Evolutionary conservation across 805 yeast genomes (phyloP).

Genomic region (Saturnispora bothae): DNA sequence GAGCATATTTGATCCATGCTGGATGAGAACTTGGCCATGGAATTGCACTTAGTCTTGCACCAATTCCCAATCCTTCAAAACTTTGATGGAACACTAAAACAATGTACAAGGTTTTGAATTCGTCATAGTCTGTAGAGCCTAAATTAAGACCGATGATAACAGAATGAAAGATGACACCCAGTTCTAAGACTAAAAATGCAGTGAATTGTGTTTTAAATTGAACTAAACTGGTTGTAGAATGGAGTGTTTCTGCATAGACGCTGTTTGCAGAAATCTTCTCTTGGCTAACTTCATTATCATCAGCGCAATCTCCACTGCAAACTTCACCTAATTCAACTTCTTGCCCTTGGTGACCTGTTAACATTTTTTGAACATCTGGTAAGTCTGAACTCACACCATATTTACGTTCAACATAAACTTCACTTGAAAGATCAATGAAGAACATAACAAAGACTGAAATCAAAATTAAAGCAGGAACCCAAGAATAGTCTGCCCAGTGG

Average conservation of each 20-base stretch:
- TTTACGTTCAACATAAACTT: conserved; percentile 29
- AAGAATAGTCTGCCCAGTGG: conserved; percentile 36
- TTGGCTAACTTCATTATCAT: background rate
- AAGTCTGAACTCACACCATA: conserved; percentile 12
- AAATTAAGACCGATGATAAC: conserved; percentile 66
- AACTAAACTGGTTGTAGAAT: conserved; percentile 4
- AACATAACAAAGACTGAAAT: conserved; percentile 36
- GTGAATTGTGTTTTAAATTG: conserved; percentile 13
- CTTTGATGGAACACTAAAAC: conserved; percentile 61
- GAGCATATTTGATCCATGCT: conserved; percentile 30
- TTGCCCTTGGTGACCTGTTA: conserved; percentile 22
- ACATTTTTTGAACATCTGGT: conserved; percentile 13
- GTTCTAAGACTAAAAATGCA: conserved; percentile 34
- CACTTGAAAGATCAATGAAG: conserved; percentile 35
- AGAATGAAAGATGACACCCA: conserved; percentile 72
- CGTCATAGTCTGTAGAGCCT: conserved; percentile 57
- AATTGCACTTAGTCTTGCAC: conserved; percentile 55
- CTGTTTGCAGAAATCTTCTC: conserved; percentile 1
- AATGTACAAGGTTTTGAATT: conserved; percentile 55
- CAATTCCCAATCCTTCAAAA: conserved; percentile 78
- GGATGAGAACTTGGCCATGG: conserved; percentile 27
- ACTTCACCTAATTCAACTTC: conserved; percentile 12
- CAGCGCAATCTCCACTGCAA: conserved; percentile 5
- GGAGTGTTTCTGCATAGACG: conserved; percentile 7
- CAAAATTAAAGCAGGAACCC: conserved; percentile 40